Conservation (phyloP, 805 yeast genomes). For the Starmerella sirachaensis region DNA sequence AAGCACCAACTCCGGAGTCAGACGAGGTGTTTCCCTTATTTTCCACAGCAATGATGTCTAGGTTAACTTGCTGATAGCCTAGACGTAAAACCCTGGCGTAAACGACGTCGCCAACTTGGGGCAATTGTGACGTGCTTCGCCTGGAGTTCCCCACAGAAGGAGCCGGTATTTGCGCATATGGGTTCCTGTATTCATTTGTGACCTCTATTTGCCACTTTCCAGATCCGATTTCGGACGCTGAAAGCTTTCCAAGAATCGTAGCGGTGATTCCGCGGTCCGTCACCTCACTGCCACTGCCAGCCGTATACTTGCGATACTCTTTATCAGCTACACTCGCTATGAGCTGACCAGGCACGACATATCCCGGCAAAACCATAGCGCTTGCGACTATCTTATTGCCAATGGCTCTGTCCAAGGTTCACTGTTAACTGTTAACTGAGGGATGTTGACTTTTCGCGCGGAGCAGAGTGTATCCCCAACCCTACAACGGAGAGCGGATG, state of each 20-base stretch:
- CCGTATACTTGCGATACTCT: conserved; percentile 33
- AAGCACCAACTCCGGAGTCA: conserved; percentile 58
- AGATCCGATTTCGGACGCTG: conserved; percentile 23
- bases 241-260: conserved; percentile 51
- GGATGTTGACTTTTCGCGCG: no score
- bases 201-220: conserved; percentile 21
- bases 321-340: conserved; percentile 41
- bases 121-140: conserved; percentile 33
- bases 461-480: no score
- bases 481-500: no score
- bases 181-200: conserved; percentile 22
- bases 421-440: no score
- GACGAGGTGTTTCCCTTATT: conserved; percentile 42
- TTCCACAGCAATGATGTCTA: conserved; percentile 65
- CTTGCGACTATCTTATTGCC: not conserved
- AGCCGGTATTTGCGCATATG: conserved; percentile 17
- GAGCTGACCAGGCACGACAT: conserved; percentile 72
- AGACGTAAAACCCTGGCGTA: conserved; percentile 62
- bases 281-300: conserved; percentile 57
- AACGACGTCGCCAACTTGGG: conserved; percentile 76
- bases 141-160: conserved; percentile 14
- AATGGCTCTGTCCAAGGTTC: no score
- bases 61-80: conserved; percentile 55
- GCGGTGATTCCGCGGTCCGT: conserved; percentile 39
- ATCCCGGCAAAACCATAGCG: conserved; percentile 33